A percentile compares a stretch with the other conserved stretches of the same genome.
Evolutionary conservation across 1,284 basidiomycete genomes (phyloP).

Genomic region (Malassezia cuniculi): DNA sequence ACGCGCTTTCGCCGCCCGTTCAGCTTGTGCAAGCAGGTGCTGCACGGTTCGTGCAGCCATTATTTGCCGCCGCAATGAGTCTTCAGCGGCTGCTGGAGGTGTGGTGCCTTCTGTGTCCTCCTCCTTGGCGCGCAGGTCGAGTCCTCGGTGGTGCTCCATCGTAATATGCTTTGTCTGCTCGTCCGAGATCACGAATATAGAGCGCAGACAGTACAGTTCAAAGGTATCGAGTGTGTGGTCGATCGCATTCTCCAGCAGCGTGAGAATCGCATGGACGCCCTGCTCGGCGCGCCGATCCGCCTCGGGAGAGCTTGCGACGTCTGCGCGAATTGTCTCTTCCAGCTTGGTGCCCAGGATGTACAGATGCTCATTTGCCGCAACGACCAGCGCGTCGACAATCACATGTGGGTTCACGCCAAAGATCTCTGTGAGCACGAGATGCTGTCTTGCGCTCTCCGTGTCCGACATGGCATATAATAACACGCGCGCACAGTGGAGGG

Average conservation of each 20-base stretch:
- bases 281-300: slow-evolving; percentile 30
- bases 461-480: slow-evolving; percentile 3
- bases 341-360: slow-evolving; percentile 31
- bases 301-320: slow-evolving; percentile 16
- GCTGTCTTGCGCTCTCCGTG: slow-evolving; percentile 7
- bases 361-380: slow-evolving; percentile 38
- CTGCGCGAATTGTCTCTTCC: slow-evolving; percentile 20
- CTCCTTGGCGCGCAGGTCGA: slow-evolving; percentile 30
- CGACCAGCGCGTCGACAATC: slow-evolving; percentile 37
- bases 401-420: slow-evolving; percentile 40
- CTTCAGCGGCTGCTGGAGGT: slow-evolving; percentile 9
- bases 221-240: slow-evolving; percentile 42
- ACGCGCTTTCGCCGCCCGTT: slow-evolving; percentile 16
- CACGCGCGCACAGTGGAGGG: not conserved
- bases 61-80: slow-evolving; percentile 5
- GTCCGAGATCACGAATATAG: slow-evolving; percentile 34
- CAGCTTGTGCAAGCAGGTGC: slow-evolving; percentile 10
- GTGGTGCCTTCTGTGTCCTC: not conserved
- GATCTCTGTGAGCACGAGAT: slow-evolving; percentile 38
- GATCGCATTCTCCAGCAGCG: slow-evolving; percentile 38
- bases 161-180: slow-evolving; percentile 33
- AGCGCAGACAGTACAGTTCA: slow-evolving; percentile 38
- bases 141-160: slow-evolving; percentile 36
- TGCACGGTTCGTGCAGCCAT: slow-evolving; percentile 7
- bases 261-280: slow-evolving; percentile 34